These are phyloP conservation scores for Terfezia boudieri DNA, from an alignment of 495 filamentous ascomycete species.

Conservation along the genomic window DNA sequence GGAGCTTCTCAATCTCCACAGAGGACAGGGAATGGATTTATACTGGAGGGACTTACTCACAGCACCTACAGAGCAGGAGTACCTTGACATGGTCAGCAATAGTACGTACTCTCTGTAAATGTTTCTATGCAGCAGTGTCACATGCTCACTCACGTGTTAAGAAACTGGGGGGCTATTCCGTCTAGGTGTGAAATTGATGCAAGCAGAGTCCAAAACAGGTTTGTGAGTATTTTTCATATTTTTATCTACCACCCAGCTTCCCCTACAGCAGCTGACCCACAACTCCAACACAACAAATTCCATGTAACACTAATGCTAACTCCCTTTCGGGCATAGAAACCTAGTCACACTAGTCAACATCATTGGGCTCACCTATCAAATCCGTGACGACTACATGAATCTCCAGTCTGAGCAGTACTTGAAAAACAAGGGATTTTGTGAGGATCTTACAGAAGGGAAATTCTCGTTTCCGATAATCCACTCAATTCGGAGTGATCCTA, in stretches of 20 bases:
- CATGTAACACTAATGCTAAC: neutral
- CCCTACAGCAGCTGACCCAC: neutral
- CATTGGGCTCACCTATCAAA: slow-evolving; percentile 85
- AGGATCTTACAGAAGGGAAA: slow-evolving; percentile 95
- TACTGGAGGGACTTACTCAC: slow-evolving; percentile 91
- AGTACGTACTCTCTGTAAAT: slow-evolving; percentile 21
- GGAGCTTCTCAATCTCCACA: slow-evolving; percentile 80
- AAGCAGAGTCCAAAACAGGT: slow-evolving; percentile 35
- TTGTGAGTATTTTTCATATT: slow-evolving; percentile 34
- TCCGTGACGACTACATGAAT: slow-evolving; percentile 92
- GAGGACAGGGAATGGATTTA: slow-evolving; percentile 92
- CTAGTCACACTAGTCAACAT: slow-evolving; percentile 75
- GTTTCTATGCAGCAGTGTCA: neutral
- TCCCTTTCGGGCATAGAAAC: slow-evolving; percentile 26
- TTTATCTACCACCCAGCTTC: neutral
- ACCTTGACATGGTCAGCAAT: slow-evolving; percentile 96
- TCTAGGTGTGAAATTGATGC: slow-evolving; percentile 87
- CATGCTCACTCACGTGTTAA: neutral
- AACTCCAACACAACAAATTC: neutral
- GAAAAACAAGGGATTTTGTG: slow-evolving; percentile 79
- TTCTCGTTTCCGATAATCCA: slow-evolving; percentile 96
- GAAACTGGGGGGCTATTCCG: slow-evolving; percentile 89
- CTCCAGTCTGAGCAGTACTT: slow-evolving; percentile 51
- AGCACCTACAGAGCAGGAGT: slow-evolving; percentile 87
- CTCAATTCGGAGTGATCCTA: slow-evolving; percentile 60